phyloP scores from a whole-genome alignment of 148 eudicot genomes.

The Drosera capensis region DNA sequence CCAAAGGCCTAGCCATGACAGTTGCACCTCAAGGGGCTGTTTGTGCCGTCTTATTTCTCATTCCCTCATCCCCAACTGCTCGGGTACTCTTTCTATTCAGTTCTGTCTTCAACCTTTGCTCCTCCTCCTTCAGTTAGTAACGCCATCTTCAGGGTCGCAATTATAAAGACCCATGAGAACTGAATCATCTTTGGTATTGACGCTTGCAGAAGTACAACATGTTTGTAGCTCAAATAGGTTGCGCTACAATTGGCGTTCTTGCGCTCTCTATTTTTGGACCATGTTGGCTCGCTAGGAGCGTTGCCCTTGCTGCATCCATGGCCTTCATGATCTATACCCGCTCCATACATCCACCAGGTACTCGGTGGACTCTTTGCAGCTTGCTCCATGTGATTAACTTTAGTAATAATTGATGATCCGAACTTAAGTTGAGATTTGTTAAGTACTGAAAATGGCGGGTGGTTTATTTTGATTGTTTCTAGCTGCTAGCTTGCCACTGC shows the following conservation, averaged over 20 bases:
- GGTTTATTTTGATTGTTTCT: background rate
- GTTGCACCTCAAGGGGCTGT: slow-evolving; percentile 94
- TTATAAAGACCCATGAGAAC: too few relatives aligned
- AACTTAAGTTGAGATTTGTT: too few relatives aligned
- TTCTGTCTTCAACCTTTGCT: background rate
- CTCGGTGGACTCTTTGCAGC: background rate
- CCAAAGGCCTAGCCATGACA: slow-evolving; percentile 64
- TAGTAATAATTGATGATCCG: too few relatives aligned
- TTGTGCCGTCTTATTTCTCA: slow-evolving; percentile 70
- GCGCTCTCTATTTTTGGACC: slow-evolving; percentile 74
- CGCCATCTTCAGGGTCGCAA: background rate
- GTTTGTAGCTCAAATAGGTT: slow-evolving; percentile 93
- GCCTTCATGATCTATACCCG: slow-evolving; percentile 79
- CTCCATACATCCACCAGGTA: slow-evolving; percentile 84
- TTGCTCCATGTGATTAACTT: too few relatives aligned
- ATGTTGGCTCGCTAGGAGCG: slow-evolving; percentile 77
- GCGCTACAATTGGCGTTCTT: slow-evolving; percentile 79
- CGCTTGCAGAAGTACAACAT: slow-evolving; percentile 97
- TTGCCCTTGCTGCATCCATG: slow-evolving; percentile 64
- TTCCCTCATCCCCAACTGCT: slow-evolving; percentile 87
- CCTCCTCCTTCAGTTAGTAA: too few relatives aligned
- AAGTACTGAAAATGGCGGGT: background rate
- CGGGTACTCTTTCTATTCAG: slow-evolving; percentile 51
- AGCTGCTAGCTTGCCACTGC: slow-evolving; percentile 92
- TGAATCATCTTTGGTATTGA: too few relatives aligned